These are phyloP conservation scores for Candolleomyces efflorescens DNA, from an alignment of 768 basidiomycete species.

Conservation along the genomic window DNA sequence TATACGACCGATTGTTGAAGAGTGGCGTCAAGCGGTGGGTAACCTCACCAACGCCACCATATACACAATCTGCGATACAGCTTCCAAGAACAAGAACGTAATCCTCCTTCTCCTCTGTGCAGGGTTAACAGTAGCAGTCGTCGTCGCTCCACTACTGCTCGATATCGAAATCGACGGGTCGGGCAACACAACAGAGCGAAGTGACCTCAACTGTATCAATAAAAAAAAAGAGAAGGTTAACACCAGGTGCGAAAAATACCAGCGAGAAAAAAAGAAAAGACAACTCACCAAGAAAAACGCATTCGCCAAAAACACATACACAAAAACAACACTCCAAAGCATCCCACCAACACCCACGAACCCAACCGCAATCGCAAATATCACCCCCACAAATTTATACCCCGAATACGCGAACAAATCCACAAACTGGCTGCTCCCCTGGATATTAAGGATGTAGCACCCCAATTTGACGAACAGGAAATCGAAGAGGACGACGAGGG, in stretches of 20 bases:
- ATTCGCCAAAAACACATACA: slow-evolving; percentile 85
- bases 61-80: slow-evolving; percentile 75
- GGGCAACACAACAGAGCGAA: slow-evolving; percentile 88
- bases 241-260: background rate
- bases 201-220: slow-evolving; percentile 76
- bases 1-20: no score
- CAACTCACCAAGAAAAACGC: slow-evolving; percentile 85
- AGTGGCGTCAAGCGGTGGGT: background rate
- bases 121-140: slow-evolving; percentile 62
- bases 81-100: slow-evolving; percentile 85
- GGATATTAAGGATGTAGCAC: slow-evolving; percentile 90
- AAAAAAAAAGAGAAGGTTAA: background rate
- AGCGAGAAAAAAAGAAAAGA: background rate
- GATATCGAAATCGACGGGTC: slow-evolving; percentile 51
- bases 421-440: slow-evolving; percentile 62
- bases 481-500: slow-evolving; percentile 83
- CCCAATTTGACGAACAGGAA: slow-evolving; percentile 87
- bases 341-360: slow-evolving; percentile 60
- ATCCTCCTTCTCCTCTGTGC: slow-evolving; percentile 81
- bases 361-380: slow-evolving; percentile 69
- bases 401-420: slow-evolving; percentile 92
- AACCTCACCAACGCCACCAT: slow-evolving; percentile 77
- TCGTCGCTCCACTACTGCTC: slow-evolving; percentile 35
- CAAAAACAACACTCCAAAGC: slow-evolving; percentile 66
- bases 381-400: slow-evolving; percentile 97